Percentiles rank a stretch among this genome's conserved stretches.
These are phyloP conservation scores for Corrigiola litoralis DNA, from an alignment of 179 eudicot genomes.

Conservation along the genomic window DNA sequence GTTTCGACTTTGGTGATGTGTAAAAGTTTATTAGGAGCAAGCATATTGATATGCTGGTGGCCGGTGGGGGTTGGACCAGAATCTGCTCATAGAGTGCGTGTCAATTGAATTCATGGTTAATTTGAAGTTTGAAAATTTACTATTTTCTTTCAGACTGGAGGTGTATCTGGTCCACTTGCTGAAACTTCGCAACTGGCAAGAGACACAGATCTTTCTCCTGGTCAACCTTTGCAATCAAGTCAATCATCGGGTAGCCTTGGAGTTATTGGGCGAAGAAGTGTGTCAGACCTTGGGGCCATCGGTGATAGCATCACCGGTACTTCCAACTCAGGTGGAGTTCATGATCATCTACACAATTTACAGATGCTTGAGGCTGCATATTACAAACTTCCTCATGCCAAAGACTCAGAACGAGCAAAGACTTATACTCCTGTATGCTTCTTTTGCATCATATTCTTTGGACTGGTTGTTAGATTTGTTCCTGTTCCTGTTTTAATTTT, in stretches of 20 bases:
- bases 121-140: background rate
- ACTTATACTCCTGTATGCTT: constrained; percentile 77
- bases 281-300: constrained; percentile 85
- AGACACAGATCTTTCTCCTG: constrained; percentile 87
- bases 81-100: background rate
- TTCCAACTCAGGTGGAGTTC: constrained; percentile 55
- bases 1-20: too few relatives aligned
- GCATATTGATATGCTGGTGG: too few relatives aligned
- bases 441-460: constrained; percentile 4
- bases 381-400: constrained; percentile 80
- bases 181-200: constrained; percentile 59
- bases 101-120: background rate
- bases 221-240: constrained; percentile 76
- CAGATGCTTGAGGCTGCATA: constrained; percentile 96
- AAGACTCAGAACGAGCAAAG: constrained; percentile 93
- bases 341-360: constrained; percentile 61
- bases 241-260: constrained; percentile 78
- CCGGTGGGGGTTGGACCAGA: background rate
- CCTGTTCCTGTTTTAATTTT: background rate
- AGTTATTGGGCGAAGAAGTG: constrained; percentile 92
- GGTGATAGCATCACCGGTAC: constrained; percentile 80
- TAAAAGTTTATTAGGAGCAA: too few relatives aligned
- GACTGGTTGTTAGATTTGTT: background rate
- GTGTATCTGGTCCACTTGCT: constrained; percentile 50
- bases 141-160: constrained; percentile 51